These are phyloP conservation scores for Phanerodontia chrysosporium DNA, from an alignment of 768 basidiomycete species.

Conservation along the genomic window DNA sequence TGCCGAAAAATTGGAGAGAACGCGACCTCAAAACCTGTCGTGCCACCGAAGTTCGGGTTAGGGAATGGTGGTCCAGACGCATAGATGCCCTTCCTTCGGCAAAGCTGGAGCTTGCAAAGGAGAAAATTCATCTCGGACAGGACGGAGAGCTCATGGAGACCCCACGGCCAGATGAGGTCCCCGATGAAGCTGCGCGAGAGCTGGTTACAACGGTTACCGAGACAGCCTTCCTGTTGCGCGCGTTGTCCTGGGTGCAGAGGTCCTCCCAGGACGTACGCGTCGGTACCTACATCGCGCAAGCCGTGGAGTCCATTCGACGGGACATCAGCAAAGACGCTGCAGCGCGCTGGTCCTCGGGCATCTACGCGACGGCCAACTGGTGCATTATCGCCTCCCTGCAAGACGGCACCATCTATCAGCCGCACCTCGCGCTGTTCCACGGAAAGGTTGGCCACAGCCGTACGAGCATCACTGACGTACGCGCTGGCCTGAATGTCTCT, in stretches of 20 bases:
- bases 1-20: neutral
- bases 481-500: neutral
- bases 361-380: neutral
- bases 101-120: neutral
- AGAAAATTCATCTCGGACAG: neutral
- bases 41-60: neutral
- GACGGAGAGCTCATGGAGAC: neutral
- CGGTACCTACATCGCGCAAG: neutral
- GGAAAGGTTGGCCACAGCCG: neutral
- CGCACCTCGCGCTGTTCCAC: neutral
- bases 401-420: neutral
- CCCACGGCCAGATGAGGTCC: neutral
- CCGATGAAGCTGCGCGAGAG: neutral
- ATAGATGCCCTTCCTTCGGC: neutral
- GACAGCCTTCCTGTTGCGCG: neutral
- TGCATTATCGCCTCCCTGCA: neutral
- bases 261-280: neutral
- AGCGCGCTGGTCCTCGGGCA: neutral
- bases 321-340: neutral
- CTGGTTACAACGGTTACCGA: neutral
- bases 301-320: neutral
- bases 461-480: neutral
- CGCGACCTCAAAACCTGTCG: neutral
- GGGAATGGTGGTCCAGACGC: neutral
- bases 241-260: neutral